These are phyloP conservation scores for Colletotrichum sp. DNA, from an alignment of 2,329 filamentous ascomycete species.

Conservation along the genomic window DNA sequence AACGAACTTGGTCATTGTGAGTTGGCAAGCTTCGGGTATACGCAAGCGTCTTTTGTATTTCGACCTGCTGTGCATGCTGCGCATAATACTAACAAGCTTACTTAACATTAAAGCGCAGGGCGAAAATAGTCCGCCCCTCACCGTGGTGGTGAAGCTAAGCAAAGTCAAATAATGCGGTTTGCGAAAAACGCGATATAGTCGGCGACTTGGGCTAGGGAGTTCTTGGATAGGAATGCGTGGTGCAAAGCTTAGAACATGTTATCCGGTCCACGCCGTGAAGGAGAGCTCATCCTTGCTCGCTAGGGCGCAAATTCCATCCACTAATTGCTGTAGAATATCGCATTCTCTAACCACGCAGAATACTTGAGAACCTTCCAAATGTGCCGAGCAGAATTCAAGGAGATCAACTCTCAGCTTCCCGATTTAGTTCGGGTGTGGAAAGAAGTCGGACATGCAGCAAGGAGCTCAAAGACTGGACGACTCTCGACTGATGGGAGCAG, in stretches of 20 bases:
- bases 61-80: not conserved
- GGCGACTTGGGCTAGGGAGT: not conserved
- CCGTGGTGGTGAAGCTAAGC: not conserved
- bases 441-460: not conserved
- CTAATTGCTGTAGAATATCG: not conserved
- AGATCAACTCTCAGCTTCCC: not conserved
- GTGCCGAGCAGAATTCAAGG: not conserved
- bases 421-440: not conserved
- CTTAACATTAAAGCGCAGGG: not conserved
- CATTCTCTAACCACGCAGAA: not conserved
- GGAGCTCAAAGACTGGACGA: not conserved
- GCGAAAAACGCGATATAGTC: not conserved
- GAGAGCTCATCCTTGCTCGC: not conserved
- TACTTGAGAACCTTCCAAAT: not conserved
- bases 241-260: not conserved
- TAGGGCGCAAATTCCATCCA: too few relatives aligned
- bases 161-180: not conserved
- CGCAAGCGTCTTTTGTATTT: not conserved
- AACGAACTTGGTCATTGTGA: not conserved
- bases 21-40: not conserved
- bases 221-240: not conserved
- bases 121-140: not conserved
- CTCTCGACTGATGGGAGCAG: not conserved
- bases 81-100: not conserved
- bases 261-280: not conserved